Base-by-base conservation (phyloP, 2,329 filamentous ascomycete species). In the Apiospora kogelbergensis region DNA sequence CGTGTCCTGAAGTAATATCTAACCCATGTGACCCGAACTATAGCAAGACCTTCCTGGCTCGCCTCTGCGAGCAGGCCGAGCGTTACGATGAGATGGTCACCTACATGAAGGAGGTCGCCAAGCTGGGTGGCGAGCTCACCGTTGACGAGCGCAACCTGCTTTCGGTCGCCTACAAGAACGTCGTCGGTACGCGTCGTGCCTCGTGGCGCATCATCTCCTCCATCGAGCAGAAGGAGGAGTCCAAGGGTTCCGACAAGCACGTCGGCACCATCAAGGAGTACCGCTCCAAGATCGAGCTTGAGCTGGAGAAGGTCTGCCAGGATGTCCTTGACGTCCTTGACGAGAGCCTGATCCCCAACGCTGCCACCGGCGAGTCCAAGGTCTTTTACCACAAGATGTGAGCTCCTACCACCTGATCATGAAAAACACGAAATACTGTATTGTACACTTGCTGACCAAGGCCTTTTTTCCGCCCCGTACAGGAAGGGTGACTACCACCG, bases 351-450 rank as follows among this genome's bases (percentile, higher is more conserved):
- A 98, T 98, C 81, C 95, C 95, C 84, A 95, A 96, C 85, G 95
- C 95, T 81, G 92, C 96, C 85, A 92, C 93, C 75, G 95, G 95
- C 86, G 95, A 98, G 89, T 97, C 94, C 83, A 98, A 98, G 91
- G 95, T 98, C 82, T 98, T 98, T 85, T 98, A 98, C 88, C 95
- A 98, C 92, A 98, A 98, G 91, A 98, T 98, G 95, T 98, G 86
- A 78, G 93, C 88, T 74, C 70, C 33, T 33, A 33, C 74, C 71
- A 69, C 68, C 68, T 26, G 30, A 17, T 26, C 7, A 63, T 68
- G 65, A 44, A 42, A 42, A 42, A 15, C n/a, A n/a, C n/a, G n/a
- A 42, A 42, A 15, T 3, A 6, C 41, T 30, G 20, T 20, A 10
- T 40, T 20, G 30, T 65, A 67, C 63, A 57, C 63, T 24, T 66